These are phyloP conservation scores for Ascochyta fabae DNA, from an alignment of 2,329 filamentous ascomycete genomes.

Conservation along the genomic window DNA sequence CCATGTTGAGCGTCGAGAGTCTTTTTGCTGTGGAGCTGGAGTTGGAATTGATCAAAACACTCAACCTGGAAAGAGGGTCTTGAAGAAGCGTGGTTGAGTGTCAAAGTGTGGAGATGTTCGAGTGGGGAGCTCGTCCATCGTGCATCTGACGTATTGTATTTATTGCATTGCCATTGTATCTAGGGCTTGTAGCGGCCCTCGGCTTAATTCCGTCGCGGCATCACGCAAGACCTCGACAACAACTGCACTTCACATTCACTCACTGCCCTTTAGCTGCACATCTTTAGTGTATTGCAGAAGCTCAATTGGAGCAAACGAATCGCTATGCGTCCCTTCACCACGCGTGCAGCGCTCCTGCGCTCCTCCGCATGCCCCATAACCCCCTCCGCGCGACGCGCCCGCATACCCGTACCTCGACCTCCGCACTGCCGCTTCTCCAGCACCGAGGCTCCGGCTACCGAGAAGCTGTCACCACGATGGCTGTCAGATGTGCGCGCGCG, in stretches of 20 bases:
- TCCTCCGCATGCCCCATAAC: constrained; percentile 8
- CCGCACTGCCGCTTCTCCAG: constrained; percentile 10
- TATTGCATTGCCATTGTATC: not conserved
- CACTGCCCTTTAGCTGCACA: too few species aligned
- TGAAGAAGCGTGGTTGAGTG: not conserved
- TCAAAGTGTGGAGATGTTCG: not conserved
- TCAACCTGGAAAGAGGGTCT: too few species aligned
- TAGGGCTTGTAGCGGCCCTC: constrained; percentile 14
- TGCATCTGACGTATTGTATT: constrained; percentile 24
- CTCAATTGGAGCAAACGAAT: not conserved
- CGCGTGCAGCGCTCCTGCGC: constrained; percentile 21
- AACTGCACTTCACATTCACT: not conserved
- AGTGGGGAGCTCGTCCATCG: not conserved
- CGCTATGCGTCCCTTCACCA: constrained; percentile 27
- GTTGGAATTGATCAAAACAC: too few species aligned
- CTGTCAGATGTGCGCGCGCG: constrained; percentile 70
- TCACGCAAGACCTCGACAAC: constrained; percentile 12
- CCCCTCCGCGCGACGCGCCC: constrained; percentile 8
- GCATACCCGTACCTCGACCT: not conserved
- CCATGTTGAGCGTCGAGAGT: constrained; percentile 22
- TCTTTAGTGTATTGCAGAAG: not conserved
- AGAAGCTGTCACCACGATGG: constrained; percentile 65
- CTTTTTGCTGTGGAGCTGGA: not conserved
- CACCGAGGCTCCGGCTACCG: constrained; percentile 31
- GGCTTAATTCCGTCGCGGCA: constrained; percentile 19